A percentile compares a stretch with the other conserved stretches of the same genome.
Evolutionary conservation across 768 basidiomycete genomes (phyloP).

Genomic region (Cystobasidium onofrii): DNA sequence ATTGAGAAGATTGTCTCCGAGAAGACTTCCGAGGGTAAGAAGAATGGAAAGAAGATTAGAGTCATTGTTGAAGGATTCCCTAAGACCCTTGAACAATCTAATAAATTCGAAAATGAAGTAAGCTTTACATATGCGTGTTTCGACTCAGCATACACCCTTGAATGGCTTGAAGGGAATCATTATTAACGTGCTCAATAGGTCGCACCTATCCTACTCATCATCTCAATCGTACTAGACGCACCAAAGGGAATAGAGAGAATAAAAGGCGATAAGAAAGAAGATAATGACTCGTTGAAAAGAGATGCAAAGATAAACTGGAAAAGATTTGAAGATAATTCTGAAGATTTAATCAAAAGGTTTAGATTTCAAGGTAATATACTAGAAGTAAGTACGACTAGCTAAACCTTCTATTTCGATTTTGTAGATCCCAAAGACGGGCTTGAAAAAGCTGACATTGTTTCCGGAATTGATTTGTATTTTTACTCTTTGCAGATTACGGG

Average conservation of each 20-base stretch:
- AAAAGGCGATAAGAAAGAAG: background rate
- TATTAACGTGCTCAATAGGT: no score
- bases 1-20: background rate
- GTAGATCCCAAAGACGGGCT: no score
- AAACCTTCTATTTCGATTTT: background rate
- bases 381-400: background rate
- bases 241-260: background rate
- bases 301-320: constrained; percentile 28
- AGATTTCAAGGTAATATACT: constrained; percentile 21
- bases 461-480: no score
- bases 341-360: constrained; percentile 2
- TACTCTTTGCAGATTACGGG: constrained; percentile 16
- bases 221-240: constrained; percentile 19
- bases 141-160: no score
- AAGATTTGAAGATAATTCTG: constrained; percentile 15
- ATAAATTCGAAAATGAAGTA: constrained; percentile 16
- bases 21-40: background rate
- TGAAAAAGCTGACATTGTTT: no score
- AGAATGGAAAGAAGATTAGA: constrained; percentile 3
- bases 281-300: background rate
- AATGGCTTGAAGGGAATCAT: no score
- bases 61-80: constrained; percentile 20
- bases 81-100: background rate
- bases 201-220: constrained; percentile 11
- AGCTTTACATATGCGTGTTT: background rate